Base-by-base conservation (phyloP, 768 basidiomycete genomes). In the Lactarius quietus region DNA sequence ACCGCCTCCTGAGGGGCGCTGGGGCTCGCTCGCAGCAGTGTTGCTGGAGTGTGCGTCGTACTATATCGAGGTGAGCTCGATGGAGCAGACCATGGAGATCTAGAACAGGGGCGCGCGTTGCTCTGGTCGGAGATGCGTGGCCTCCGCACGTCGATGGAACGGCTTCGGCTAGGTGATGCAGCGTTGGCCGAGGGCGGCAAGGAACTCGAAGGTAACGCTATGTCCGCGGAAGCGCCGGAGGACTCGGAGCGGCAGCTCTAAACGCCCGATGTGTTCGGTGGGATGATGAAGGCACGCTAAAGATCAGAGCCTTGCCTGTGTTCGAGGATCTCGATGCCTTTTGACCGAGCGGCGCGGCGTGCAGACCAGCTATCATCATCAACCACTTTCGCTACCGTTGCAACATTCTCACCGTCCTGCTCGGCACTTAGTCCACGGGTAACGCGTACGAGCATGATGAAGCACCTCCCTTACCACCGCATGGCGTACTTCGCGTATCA, bases 41-140 rank as follows among this genome's bases (percentile, higher is more conserved):
- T 57, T 51, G 31, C 38, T 64, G 4, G 17, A 59, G 1, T 52
- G 6, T 31, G 63, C 63, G 1, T 59, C 57, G 5, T 64, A 54
- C 52, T 31, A 64, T 9, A 59, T 64, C 57, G 63, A 54, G 57
- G 20, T 35, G 39, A 57, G 63, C 3, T 28, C 31, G 1, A 29
- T 59, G 38, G 52, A 55, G 20, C 28, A 9, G 31, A 65, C 65
- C 0, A 26, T 68, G 1, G 68, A 69, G 52, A 45, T 20, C 53
- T 69, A 17, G 68, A 69, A 43, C 51, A 23, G 31, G 68, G 68
- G 2, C 67, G 68, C 3, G 51, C 48, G 1, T 39, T 69, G 17
- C 61, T 69, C n/a, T 69, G 68, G 67, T 57, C 59, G 35, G 61
- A 69, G 51, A 57, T 69, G 55, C 67, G 61, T 6, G 59, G 60